phyloP scores from a whole-genome alignment of 768 basidiomycete genomes.

The Tulasnella sp. region DNA sequence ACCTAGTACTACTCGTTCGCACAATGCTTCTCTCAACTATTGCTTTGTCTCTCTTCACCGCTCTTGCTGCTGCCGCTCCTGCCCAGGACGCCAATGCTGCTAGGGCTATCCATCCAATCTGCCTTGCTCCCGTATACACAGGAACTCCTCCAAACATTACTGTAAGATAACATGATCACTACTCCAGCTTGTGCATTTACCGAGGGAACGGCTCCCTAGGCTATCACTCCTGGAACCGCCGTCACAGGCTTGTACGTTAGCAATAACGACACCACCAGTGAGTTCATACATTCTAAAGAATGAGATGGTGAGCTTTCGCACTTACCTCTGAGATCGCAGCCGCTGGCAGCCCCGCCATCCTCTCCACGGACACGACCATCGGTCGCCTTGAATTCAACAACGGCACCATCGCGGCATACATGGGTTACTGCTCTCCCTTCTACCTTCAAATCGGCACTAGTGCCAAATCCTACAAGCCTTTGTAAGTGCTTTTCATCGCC shows the following conservation, averaged over 20 bases:
- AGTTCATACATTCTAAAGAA: too few species aligned
- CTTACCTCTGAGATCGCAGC: not conserved
- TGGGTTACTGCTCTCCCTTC: not conserved
- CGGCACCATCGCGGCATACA: not conserved
- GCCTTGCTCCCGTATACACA: not conserved
- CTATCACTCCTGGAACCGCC: not conserved
- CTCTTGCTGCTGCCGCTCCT: not conserved
- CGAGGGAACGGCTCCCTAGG: not conserved
- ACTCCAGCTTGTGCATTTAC: not conserved
- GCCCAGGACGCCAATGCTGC: not conserved
- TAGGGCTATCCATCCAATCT: not conserved
- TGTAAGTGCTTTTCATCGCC: not conserved
- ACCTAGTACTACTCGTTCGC: not conserved
- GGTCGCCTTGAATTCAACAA: not conserved
- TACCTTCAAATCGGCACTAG: constrained; percentile 3
- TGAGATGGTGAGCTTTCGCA: not conserved
- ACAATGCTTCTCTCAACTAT: not conserved
- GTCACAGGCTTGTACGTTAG: not conserved
- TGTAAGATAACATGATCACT: not conserved
- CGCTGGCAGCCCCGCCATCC: not conserved
- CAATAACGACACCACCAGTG: not conserved
- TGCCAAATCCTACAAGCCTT: constrained; percentile 1
- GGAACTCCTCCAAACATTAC: not conserved
- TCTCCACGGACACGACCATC: not conserved
- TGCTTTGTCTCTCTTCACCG: not conserved